Conservation (phyloP, 2,329 filamentous ascomycete species). For the Monilinia fructigena region DNA sequence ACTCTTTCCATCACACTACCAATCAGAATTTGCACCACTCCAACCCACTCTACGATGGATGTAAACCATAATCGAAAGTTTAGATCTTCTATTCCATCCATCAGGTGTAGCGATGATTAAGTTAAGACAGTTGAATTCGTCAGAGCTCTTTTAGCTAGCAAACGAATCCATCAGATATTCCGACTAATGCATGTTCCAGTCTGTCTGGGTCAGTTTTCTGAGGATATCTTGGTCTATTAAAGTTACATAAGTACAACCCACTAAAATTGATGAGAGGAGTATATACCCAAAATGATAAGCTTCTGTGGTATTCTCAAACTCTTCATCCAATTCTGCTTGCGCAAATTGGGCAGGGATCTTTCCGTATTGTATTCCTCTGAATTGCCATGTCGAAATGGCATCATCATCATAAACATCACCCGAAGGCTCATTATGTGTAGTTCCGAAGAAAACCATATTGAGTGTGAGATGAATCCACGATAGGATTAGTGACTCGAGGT, state of each 20-base stretch:
- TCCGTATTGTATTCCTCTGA: neutral
- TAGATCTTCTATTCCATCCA: slow-evolving; percentile 33
- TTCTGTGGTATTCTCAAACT: neutral
- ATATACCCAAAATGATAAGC: too few species aligned
- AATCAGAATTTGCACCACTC: slow-evolving; percentile 23
- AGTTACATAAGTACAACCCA: too few species aligned
- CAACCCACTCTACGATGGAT: slow-evolving; percentile 49
- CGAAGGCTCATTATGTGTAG: neutral
- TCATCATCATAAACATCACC: too few species aligned
- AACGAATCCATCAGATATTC: slow-evolving; percentile 9
- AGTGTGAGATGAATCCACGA: neutral
- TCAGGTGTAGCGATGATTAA: slow-evolving; percentile 46
- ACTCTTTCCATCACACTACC: slow-evolving; percentile 10
- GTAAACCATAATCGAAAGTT: slow-evolving; percentile 54
- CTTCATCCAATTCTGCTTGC: neutral
- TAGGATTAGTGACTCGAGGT: neutral
- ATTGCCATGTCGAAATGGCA: neutral
- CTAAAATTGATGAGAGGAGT: too few species aligned
- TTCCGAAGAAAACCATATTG: neutral
- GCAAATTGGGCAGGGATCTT: neutral
- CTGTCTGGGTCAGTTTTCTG: neutral
- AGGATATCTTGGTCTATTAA: too few species aligned
- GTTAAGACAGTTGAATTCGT: slow-evolving; percentile 49
- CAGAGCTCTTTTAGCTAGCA: slow-evolving; percentile 16
- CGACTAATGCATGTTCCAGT: slow-evolving; percentile 26